Evolutionary conservation across 305 asterid genomes (phyloP), one percentile per base, ranked within the genome.

Genomic region (Stenogyne calaminthoides): DNA sequence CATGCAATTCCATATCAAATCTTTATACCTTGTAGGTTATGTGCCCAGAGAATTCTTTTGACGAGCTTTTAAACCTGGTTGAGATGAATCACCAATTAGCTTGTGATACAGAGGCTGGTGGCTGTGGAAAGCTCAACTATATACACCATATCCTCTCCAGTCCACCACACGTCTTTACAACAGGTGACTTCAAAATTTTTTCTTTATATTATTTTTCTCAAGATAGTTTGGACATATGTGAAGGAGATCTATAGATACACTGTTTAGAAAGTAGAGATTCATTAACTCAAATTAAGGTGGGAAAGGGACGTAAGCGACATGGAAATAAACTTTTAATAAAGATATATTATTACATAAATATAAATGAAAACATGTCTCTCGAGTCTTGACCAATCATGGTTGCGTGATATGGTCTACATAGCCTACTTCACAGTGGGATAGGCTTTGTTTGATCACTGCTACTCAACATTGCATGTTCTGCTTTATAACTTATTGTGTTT

Each of bases 61-160:
- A 90, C 32, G 89, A 89, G 84, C 91, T 92, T 78, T 67, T 88
- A 69, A 90, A 88, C 78, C 82, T 87, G 69, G 96, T 90, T 78
- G 98, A 92, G 85, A 90, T 89, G 92, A 88, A 90, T 83, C 91
- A 88, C 80, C 98, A 85, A 83, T 82, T 92, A 84, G 89, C 97
- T 78, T 92, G 98, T 84, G 94, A 90, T 84, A 84, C 87, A 44
- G 98, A 90, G 71, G 89, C 73, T 77, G 87, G 89, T 49, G 97
- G 97, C 27, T 92, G 98, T 82, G 96, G 96, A 76, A 83, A 79
- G 83, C 87, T 76, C 47, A 92, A 89, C 83, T 83, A 88, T 70
- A 88, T 92, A 70, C 96, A 90, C 75, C 98, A 88, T 80, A 81
- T 92, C 66, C 95, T 92, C 80, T 90, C 96, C 54, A 74, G 77